Evolutionary conservation across 306 rosid genomes (phyloP).

Genomic region (Pyrus communis): DNA sequence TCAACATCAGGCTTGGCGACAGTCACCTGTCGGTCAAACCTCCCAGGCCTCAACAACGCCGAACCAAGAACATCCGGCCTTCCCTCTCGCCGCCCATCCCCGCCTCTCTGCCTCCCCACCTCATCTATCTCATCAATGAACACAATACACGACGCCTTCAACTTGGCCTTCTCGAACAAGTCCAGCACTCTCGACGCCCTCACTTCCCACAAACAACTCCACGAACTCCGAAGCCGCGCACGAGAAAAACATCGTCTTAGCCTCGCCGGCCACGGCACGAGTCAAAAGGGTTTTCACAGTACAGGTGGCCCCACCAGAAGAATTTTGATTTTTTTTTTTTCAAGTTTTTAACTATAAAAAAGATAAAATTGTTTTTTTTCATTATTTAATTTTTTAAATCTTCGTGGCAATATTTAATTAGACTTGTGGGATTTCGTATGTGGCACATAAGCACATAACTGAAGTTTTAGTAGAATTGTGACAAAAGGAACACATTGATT

Average conservation of each 20-base stretch:
- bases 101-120: slow-evolving; percentile 93
- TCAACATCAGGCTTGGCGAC: slow-evolving; percentile 98
- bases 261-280: slow-evolving; percentile 89
- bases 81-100: slow-evolving; percentile 98
- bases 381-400: no score
- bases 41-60: slow-evolving; percentile 78
- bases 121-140: slow-evolving; percentile 96
- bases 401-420: no score
- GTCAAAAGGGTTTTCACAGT: slow-evolving; percentile 82
- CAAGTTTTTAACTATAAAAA: no score
- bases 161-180: slow-evolving; percentile 93
- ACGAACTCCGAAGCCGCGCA: slow-evolving; percentile 97
- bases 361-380: no score
- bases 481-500: accelerated
- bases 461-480: no score
- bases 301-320: slow-evolving; percentile 77
- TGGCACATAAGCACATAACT: no score
- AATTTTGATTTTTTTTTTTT: not conserved
- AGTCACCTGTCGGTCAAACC: slow-evolving; percentile 94
- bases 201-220: slow-evolving; percentile 85
- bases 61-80: slow-evolving; percentile 96
- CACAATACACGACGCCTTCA: slow-evolving; percentile 96
- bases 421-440: no score
- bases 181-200: slow-evolving; percentile 95
- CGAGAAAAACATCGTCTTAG: slow-evolving; percentile 88